These are phyloP conservation scores for Huntiella abstrusa DNA, from an alignment of 2,329 filamentous ascomycete species.

Conservation along the genomic window DNA sequence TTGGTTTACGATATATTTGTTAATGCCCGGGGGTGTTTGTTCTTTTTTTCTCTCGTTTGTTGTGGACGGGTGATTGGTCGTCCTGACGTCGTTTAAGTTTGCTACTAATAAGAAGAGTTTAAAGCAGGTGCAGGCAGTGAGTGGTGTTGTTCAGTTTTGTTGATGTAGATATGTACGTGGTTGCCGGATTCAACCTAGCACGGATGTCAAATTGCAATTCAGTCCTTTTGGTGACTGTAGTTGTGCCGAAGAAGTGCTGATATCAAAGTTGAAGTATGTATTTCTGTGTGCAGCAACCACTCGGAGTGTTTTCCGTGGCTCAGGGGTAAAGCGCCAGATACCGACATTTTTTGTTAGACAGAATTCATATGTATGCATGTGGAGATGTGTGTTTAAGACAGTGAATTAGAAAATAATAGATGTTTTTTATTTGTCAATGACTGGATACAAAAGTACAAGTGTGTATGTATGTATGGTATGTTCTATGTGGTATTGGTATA, in stretches of 20 bases:
- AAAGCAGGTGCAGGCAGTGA: background rate
- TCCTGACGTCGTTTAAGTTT: background rate
- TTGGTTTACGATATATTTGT: background rate
- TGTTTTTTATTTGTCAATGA: background rate
- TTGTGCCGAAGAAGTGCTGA: conserved; percentile 99
- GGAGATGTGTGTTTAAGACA: background rate
- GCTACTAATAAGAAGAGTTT: conserved; percentile 12
- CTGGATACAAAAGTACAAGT: background rate
- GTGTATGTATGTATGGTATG: background rate
- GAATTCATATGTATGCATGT: background rate
- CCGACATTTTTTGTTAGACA: conserved; percentile 2
- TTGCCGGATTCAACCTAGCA: conserved; percentile 35
- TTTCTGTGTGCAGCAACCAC: background rate
- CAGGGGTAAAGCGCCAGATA: conserved; percentile 1
- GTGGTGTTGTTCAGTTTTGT: background rate
- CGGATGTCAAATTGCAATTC: conserved; percentile 99
- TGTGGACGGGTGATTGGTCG: background rate
- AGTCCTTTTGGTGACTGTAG: conserved; percentile 62
- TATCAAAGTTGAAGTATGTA: conserved; percentile 27
- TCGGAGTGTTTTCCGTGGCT: background rate
- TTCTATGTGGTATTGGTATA: background rate
- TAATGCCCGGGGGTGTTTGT: background rate
- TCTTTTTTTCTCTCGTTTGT: conserved; percentile 6
- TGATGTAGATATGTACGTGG: background rate
- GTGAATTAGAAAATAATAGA: background rate